A percentile compares a stretch with the other conserved stretches of the same genome.
phyloP scores from a whole-genome alignment of 179 eudicot genomes.

The Beta macrorhiza region DNA sequence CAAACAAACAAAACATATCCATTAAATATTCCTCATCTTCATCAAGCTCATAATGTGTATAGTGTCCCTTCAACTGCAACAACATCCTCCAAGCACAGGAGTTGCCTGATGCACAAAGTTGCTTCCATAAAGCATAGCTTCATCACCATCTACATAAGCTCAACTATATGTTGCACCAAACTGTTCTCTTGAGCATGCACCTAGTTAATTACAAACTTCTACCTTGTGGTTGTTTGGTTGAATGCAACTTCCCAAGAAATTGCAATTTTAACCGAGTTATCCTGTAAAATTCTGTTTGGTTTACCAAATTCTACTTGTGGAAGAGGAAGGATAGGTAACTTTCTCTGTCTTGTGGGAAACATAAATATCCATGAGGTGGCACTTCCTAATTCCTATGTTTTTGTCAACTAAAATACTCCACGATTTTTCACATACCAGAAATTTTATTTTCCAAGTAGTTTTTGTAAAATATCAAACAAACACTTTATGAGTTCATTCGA shows the following conservation, averaged over 20 bases:
- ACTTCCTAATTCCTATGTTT: too few species aligned
- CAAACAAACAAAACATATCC: background rate
- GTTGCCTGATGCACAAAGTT: too few species aligned
- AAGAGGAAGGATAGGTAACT: too few species aligned
- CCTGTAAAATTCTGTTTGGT: too few species aligned
- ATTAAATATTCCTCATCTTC: background rate
- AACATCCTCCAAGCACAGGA: background rate
- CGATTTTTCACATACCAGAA: background rate
- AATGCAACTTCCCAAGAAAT: background rate
- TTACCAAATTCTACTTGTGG: too few species aligned
- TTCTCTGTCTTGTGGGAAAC: too few species aligned
- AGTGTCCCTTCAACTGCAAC: background rate
- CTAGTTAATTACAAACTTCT: too few species aligned
- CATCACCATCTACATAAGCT: background rate
- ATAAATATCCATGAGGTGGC: too few species aligned
- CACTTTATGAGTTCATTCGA: background rate
- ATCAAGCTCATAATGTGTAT: background rate
- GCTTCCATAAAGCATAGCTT: too few species aligned
- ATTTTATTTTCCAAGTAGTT: too few species aligned
- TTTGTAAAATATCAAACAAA: background rate
- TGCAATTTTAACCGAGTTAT: too few species aligned
- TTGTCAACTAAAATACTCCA: background rate
- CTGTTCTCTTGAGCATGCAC: background rate
- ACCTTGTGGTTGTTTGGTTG: background rate
- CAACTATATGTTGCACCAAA: too few species aligned